phyloP scores from a whole-genome alignment of 2,329 filamentous ascomycete species.

The Diplodia sapinea region DNA sequence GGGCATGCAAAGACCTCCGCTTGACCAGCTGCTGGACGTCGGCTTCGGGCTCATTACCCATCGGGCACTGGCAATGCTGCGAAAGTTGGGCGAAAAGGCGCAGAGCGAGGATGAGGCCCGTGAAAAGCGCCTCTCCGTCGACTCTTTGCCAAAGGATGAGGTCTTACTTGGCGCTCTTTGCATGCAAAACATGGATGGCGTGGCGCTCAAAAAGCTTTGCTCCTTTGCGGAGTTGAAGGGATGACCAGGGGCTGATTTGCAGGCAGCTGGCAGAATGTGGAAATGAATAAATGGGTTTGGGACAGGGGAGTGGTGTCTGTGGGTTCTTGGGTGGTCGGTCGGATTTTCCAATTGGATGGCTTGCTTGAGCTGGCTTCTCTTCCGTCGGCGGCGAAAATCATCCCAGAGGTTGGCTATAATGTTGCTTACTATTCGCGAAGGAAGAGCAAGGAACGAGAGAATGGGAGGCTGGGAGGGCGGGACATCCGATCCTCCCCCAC shows the following conservation, averaged over 20 bases:
- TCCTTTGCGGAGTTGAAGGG: slow-evolving; percentile 46
- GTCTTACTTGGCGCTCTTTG: slow-evolving; percentile 55
- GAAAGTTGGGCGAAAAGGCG: slow-evolving; percentile 53
- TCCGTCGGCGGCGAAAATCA: not conserved
- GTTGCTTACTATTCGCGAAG: not conserved
- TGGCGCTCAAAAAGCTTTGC: slow-evolving; percentile 51
- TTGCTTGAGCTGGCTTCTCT: not conserved
- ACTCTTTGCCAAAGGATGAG: slow-evolving; percentile 51
- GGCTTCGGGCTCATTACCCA: slow-evolving; percentile 51
- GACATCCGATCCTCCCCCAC: not conserved
- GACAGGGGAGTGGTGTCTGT: slow-evolving; percentile 1
- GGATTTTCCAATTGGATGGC: slow-evolving; percentile 14
- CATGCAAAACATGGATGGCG: slow-evolving; percentile 51
- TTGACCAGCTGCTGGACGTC: slow-evolving; percentile 44
- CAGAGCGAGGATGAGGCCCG: slow-evolving; percentile 43
- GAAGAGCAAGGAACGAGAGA: not conserved
- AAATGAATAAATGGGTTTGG: slow-evolving; percentile 12
- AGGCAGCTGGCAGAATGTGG: slow-evolving; percentile 3
- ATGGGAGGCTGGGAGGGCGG: not conserved
- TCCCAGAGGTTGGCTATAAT: not conserved
- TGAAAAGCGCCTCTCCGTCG: slow-evolving; percentile 37
- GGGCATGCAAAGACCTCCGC: slow-evolving; percentile 37
- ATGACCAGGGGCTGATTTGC: not conserved
- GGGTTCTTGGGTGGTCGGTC: slow-evolving; percentile 7
- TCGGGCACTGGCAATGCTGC: slow-evolving; percentile 55